These are phyloP conservation scores for Hydrangea macrophylla DNA, from an alignment of 148 eudicot species.

Conservation along the genomic window DNA sequence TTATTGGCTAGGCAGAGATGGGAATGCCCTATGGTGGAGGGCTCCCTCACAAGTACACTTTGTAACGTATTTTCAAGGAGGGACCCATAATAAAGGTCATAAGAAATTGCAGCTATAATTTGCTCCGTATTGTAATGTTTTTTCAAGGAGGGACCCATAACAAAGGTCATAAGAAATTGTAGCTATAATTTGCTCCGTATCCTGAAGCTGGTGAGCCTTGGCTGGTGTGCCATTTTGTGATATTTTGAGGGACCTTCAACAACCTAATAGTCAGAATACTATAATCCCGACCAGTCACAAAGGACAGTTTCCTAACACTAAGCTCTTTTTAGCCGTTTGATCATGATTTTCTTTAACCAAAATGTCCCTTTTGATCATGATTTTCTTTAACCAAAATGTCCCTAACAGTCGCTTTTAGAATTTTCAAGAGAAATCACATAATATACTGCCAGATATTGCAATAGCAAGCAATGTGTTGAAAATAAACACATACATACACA, in stretches of 20 bases:
- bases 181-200: too few relatives aligned
- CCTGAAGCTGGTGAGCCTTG: too few relatives aligned
- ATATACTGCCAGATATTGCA: too few relatives aligned
- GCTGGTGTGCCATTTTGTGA: neutral
- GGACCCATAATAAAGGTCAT: neutral
- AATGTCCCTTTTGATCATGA: too few relatives aligned
- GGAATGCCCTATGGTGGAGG: slow-evolving; percentile 2
- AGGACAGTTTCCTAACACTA: neutral
- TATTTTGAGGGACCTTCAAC: too few relatives aligned
- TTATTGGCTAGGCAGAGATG: neutral
- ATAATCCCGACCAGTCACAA: neutral
- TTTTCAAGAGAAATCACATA: too few relatives aligned
- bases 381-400: neutral
- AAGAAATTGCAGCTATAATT: neutral
- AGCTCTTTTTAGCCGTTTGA: neutral
- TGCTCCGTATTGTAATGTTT: too few relatives aligned
- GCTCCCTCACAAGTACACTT: slow-evolving; percentile 3
- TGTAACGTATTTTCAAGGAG: neutral
- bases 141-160: too few relatives aligned
- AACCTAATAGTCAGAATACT: neutral
- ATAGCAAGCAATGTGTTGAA: neutral
- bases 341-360: too few relatives aligned
- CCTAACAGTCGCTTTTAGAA: too few relatives aligned
- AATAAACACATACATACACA: neutral
- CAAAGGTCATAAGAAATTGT: too few relatives aligned